Base-by-base conservation (phyloP, 163 green algal genomes). In the Chloroidium sp. region DNA sequence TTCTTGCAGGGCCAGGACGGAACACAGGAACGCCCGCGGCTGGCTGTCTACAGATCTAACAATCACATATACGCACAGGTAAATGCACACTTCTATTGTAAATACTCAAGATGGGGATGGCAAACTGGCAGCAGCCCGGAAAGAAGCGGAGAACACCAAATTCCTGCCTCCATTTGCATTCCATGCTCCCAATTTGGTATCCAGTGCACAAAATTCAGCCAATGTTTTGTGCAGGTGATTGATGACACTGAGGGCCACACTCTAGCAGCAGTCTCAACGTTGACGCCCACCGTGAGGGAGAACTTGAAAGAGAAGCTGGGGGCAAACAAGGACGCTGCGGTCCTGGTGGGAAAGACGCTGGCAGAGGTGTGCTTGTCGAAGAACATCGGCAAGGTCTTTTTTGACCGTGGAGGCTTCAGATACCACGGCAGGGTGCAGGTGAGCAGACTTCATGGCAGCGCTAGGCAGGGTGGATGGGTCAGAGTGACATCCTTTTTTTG, bases 11-110 rank as follows among this genome's bases (percentile, higher is more conserved):
- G 98, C 1, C 86, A 83, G 60, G 96, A 95, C 80, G 97, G 92
- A n/a, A 58, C 89, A 0, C 6, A 6, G 64, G 96, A 99, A 82
- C 85, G 96, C 59, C 96, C 96, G 3, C 90, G 96, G 59, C 86
- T 99, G 68, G 90, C 93, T 4, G 94, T 99, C 3, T 98, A 92
- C 92, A 87, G 94, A 64, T 98, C 95, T 59, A 98, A 98, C 90
- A 90, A 97, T 83, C 93, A 99, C 90, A 98, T 98, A 60, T 99
- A 98, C 82, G 95, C 90, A 36, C 96, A 99, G 91, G 94, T 98
- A 79, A 0, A 14, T 36, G 12, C 10, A 8, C 69, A 3, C 69
- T 59, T 59, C 12, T 14, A 3, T 36, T 36, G 36, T 36, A 36
- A 36, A 36, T 36, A 36, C 36, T 36, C 36, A 36, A 36, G 36